Percentiles rank a stretch among this genome's conserved stretches.
These are phyloP conservation scores for Mortierella alpina DNA, from an alignment of 192 early-diverging fungal species.

Conservation along the genomic window DNA sequence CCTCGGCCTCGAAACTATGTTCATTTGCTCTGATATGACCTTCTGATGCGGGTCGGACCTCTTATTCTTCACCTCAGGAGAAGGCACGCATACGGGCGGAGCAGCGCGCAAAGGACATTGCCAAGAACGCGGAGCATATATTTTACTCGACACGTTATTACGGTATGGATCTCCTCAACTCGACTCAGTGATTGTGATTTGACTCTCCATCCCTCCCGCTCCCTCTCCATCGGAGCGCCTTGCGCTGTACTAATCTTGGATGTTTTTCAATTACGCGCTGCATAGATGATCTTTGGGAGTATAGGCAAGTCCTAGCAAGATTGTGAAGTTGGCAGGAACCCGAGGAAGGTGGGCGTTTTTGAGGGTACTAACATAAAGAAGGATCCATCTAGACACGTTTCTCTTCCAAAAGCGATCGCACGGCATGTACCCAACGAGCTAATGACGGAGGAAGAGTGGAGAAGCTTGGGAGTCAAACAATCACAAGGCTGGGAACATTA, in stretches of 20 bases:
- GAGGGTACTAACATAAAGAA: too few relatives aligned
- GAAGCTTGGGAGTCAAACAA: conserved; percentile 56
- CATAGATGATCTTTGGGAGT: conserved; percentile 31
- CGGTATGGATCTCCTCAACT: conserved; percentile 20
- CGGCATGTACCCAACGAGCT: conserved; percentile 53
- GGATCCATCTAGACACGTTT: conserved; percentile 54
- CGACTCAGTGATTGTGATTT: neutral
- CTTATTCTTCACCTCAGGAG: conserved; percentile 8
- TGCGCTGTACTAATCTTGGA: neutral
- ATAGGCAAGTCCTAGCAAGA: conserved; percentile 13
- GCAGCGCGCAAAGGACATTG: conserved; percentile 55
- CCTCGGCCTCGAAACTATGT: too few relatives aligned
- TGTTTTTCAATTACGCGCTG: neutral
- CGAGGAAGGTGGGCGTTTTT: too few relatives aligned
- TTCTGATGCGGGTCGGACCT: neutral
- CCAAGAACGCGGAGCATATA: conserved; percentile 47
- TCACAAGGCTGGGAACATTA: conserved; percentile 65
- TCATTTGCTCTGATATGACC: too few relatives aligned
- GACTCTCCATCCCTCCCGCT: neutral
- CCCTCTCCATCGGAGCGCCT: neutral
- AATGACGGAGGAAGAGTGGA: conserved; percentile 59
- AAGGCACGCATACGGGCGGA: conserved; percentile 39
- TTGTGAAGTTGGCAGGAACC: too few relatives aligned
- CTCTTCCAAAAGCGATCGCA: conserved; percentile 53
- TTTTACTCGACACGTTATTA: conserved; percentile 57